These are phyloP conservation scores for Ceratobasidium sp. DNA, from an alignment of 1,284 basidiomycete genomes.

Conservation along the genomic window DNA sequence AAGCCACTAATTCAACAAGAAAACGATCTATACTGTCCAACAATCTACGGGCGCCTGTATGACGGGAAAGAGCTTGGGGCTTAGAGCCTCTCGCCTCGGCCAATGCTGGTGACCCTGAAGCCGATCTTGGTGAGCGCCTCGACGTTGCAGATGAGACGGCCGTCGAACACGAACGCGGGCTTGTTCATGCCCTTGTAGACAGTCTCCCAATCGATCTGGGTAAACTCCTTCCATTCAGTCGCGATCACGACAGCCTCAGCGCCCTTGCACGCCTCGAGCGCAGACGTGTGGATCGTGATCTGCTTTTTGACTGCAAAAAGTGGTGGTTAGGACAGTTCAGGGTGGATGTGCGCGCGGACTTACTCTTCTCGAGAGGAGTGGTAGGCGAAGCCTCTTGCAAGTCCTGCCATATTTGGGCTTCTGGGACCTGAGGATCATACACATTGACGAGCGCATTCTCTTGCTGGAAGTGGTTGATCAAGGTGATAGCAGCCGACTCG, in stretches of 20 bases:
- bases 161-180: conserved; percentile 96
- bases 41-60: conserved; percentile 3
- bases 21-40: conserved; percentile 7
- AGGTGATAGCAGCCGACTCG: conserved; percentile 95
- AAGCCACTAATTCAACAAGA: neutral
- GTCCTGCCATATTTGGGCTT: conserved; percentile 81
- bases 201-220: conserved; percentile 87
- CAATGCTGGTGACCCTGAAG: conserved; percentile 67
- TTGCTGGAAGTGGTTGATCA: conserved; percentile 92
- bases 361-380: conserved; percentile 69
- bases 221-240: conserved; percentile 98
- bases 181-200: conserved; percentile 94
- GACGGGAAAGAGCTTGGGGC: too few species aligned
- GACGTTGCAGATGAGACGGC: conserved; percentile 86
- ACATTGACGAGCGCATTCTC: conserved; percentile 90
- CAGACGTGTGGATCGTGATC: conserved; percentile 81
- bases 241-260: conserved; percentile 94
- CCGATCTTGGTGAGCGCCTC: conserved; percentile 87
- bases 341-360: conserved; percentile 53
- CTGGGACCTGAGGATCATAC: conserved; percentile 86
- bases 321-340: neutral
- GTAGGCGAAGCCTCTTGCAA: conserved; percentile 75
- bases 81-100: conserved; percentile 48
- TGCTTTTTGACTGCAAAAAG: conserved; percentile 80
- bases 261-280: conserved; percentile 88